Base-by-base conservation (phyloP, 805 yeast genomes). In the Babjeviella inositovora region DNA sequence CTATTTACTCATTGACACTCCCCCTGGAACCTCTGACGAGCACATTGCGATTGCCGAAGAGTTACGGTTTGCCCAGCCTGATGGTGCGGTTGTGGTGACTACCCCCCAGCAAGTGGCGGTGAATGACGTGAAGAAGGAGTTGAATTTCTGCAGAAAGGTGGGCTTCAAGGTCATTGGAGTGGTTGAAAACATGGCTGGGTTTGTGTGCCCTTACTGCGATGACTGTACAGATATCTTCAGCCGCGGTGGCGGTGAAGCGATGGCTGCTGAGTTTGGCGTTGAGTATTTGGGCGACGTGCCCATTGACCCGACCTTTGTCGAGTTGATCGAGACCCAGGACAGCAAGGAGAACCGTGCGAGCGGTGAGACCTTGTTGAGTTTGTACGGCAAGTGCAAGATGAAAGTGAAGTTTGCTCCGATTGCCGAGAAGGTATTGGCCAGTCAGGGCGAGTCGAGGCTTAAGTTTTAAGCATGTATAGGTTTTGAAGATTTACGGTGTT, bases 11-110 rank as follows among this genome's bases (percentile, higher is more conserved):
- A 84, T 90, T 5, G 99, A 90, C 43, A 90, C 99, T 0, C 99
- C 99, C 1, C 99, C 99, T 0, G 99, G 99, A 0, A 90, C 99
- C 0, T 77, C 94, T 0, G 99, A 90, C 47, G 99, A 90, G 44
- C 99, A 90, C 44, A 90, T 90, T 18, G 84, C 95, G 4, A 76
- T 92, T 18, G 96, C 96, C 5, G 97, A 90, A 41, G 93, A 84
- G 45, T 57, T 90, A 19, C 50, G 75, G 27, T 62, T 50, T 41
- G 70, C 71, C 1, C 58, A 60, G 14, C 82, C 87, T 2, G 94
- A 82, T 36, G 97, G 97, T 0, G 95, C 95, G 1, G 72, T 90
- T 0, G 66, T 90, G 2, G 99, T 90, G 5, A 90, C 98, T 0
- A 90, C 98, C 0, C 98, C 99, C 1, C 99, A 90, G 40, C 66